Evolutionary conservation across 768 basidiomycete species (phyloP).

Genomic region (Sarcomyxa edulis): DNA sequence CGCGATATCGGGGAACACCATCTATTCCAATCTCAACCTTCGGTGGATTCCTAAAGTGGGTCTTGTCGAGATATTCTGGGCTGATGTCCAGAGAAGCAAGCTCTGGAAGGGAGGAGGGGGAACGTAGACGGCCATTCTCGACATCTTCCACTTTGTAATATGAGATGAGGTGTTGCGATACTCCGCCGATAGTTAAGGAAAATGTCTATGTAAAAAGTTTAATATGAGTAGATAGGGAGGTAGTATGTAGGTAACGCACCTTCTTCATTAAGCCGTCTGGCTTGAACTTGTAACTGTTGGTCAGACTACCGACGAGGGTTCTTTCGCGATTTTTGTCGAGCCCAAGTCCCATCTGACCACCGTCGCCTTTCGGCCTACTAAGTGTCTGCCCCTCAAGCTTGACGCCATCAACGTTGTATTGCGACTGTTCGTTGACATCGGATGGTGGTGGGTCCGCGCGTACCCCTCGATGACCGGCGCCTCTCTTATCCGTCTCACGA

Average conservation of each 20-base stretch:
- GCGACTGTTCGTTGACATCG: conserved; percentile 29
- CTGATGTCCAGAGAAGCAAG: conserved; percentile 83
- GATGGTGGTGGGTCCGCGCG: conserved; percentile 33
- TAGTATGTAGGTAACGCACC: conserved; percentile 40
- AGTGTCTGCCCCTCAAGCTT: conserved; percentile 41
- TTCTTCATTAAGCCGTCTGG: conserved; percentile 94
- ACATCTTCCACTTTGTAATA: conserved; percentile 95
- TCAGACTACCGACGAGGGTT: conserved; percentile 83
- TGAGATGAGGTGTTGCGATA: conserved; percentile 88
- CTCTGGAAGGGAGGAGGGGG: conserved; percentile 85
- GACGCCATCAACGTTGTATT: conserved; percentile 19
- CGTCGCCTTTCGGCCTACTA: conserved; percentile 58
- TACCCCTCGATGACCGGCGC: conserved; percentile 53
- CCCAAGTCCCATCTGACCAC: conserved; percentile 29
- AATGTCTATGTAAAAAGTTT: conserved; percentile 62
- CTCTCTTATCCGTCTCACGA: conserved; percentile 86
- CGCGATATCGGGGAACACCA: conserved; percentile 76
- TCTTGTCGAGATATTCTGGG: conserved; percentile 83
- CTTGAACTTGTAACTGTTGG: conserved; percentile 93
- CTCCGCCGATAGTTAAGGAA: conserved; percentile 79
- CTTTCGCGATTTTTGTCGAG: conserved; percentile 76
- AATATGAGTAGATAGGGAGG: conserved; percentile 2
- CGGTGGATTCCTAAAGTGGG: conserved; percentile 88
- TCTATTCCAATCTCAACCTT: conserved; percentile 83
- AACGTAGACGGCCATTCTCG: conserved; percentile 78